A percentile compares a stretch with the other conserved stretches of the same genome.
Evolutionary conservation across 306 rosid species (phyloP).

Genomic region (Cicer chorassanicum): DNA sequence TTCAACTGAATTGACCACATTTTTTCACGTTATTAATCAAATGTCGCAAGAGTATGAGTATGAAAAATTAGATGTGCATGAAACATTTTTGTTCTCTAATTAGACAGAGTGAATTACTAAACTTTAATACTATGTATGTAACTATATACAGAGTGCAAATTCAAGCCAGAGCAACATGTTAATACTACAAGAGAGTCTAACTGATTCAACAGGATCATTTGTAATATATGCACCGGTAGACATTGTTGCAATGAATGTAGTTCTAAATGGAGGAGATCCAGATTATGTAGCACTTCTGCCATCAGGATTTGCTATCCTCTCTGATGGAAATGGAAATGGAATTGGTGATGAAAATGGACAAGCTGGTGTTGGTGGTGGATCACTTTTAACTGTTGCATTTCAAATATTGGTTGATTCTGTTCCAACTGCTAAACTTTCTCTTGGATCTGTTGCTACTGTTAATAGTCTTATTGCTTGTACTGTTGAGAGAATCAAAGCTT

Average conservation of each 20-base stretch:
- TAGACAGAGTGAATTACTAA: background rate
- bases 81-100: no score
- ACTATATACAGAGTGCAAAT: constrained; percentile 72
- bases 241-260: constrained; percentile 85
- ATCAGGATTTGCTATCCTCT: constrained; percentile 95
- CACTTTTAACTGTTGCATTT: constrained; percentile 89
- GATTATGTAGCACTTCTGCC: constrained; percentile 96
- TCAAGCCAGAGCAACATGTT: constrained; percentile 99
- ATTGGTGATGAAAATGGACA: constrained; percentile 48
- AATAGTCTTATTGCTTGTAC: constrained; percentile 93
- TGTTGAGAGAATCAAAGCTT: constrained; percentile 89
- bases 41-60: no score
- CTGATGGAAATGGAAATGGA: constrained; percentile 61
- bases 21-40: no score
- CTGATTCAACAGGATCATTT: constrained; percentile 75
- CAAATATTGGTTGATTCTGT: constrained; percentile 93
- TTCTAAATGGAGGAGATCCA: constrained; percentile 91
- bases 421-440: constrained; percentile 92
- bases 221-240: constrained; percentile 95
- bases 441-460: constrained; percentile 94
- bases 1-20: no score
- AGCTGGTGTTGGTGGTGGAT: constrained; percentile 62
- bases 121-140: background rate
- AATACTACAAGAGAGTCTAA: constrained; percentile 91
- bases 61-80: no score